phyloP scores from a whole-genome alignment of 768 basidiomycete species.

The Serendipita indica region DNA sequence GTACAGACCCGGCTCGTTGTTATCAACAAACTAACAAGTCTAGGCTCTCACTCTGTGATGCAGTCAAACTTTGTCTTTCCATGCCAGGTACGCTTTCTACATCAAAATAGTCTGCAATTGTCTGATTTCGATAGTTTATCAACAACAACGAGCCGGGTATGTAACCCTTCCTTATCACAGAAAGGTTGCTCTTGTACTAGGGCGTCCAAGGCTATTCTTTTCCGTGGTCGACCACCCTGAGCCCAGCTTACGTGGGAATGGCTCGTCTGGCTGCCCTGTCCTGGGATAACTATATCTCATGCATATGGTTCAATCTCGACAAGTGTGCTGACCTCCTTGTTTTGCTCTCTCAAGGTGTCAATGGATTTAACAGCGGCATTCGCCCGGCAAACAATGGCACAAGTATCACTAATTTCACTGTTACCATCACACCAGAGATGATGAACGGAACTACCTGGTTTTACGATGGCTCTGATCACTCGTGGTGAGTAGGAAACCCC shows the following conservation, averaged over 20 bases:
- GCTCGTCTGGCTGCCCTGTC: too few species aligned
- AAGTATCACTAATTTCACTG: not conserved
- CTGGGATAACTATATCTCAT: too few species aligned
- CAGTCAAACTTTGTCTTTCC: not conserved
- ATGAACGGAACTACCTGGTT: not conserved
- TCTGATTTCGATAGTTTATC: not conserved
- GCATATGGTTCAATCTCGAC: too few species aligned
- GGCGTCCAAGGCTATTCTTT: too few species aligned
- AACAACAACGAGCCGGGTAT: not conserved
- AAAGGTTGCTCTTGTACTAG: too few species aligned
- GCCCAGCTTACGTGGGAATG: too few species aligned
- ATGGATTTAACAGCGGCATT: slow-evolving; percentile 7
- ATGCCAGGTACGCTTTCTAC: not conserved
- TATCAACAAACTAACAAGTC: not conserved
- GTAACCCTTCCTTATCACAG: too few species aligned
- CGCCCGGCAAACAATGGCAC: slow-evolving; percentile 1
- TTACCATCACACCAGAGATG: not conserved
- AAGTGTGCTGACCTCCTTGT: too few species aligned
- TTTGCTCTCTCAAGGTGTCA: too few species aligned
- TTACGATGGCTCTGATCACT: not conserved
- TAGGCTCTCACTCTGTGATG: not conserved
- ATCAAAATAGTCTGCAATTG: not conserved
- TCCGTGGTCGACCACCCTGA: too few species aligned
- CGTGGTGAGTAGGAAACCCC: not conserved
- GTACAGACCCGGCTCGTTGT: not conserved